A percentile compares a stretch with the other conserved stretches of the same genome.
Conservation (phyloP, 768 basidiomycete species). For the Auriscalpium orientale region DNA sequence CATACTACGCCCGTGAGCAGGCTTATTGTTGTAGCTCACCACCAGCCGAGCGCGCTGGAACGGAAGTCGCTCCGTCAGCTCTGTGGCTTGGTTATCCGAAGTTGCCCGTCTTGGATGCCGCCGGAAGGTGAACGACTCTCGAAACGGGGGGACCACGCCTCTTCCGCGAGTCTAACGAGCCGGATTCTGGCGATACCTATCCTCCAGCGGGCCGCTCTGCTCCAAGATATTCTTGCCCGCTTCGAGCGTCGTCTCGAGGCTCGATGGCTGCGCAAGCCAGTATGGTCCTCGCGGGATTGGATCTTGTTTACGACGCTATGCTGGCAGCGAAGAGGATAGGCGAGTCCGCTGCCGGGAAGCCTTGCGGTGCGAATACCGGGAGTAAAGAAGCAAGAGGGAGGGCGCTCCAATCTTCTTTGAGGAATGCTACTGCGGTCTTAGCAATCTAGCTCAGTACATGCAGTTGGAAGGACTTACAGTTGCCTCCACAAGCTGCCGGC, state of each 20-base stretch:
- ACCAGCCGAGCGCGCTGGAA: conserved; percentile 17
- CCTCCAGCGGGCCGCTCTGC: conserved; percentile 87
- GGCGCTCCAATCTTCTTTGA: too few species aligned
- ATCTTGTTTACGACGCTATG: too few species aligned
- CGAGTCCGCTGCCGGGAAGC: conserved; percentile 29
- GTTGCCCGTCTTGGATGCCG: too few species aligned
- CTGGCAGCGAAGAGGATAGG: conserved; percentile 18
- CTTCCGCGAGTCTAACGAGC: conserved; percentile 50
- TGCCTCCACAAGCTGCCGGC: conserved; percentile 72
- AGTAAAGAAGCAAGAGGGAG: conserved; percentile 28
- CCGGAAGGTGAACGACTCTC: conserved; percentile 28
- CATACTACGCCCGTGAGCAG: conserved; percentile 69
- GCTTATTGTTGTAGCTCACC: conserved; percentile 35
- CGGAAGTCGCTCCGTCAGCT: too few species aligned
- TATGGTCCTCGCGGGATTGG: too few species aligned
- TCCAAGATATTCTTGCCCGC: conserved; percentile 69
- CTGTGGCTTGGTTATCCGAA: too few species aligned
- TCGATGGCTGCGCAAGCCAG: not conserved
- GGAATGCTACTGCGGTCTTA: conserved; percentile 25
- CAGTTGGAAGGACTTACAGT: conserved; percentile 39
- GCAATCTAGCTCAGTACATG: conserved; percentile 16
- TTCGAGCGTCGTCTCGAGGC: conserved; percentile 19
- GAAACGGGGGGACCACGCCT: conserved; percentile 34
- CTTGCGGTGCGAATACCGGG: conserved; percentile 36
- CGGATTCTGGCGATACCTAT: too few species aligned